phyloP scores from a whole-genome alignment of 2,329 filamentous ascomycete genomes.

The Purpureocillium lavendulum region DNA sequence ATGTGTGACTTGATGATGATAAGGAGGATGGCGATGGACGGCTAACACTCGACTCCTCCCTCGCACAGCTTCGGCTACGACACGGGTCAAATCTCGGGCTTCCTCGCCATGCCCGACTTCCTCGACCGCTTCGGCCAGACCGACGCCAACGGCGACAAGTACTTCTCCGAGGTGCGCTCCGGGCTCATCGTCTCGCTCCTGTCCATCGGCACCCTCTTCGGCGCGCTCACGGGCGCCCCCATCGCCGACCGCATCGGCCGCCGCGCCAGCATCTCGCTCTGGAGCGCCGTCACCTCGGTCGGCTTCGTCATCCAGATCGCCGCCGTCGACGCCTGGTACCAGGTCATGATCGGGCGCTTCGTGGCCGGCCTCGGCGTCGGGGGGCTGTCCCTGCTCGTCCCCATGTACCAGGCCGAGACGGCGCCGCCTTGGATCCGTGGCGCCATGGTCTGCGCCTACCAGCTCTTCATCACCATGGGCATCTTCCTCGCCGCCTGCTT shows the following conservation, averaged over 20 bases:
- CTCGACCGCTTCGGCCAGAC: slow-evolving; percentile 39
- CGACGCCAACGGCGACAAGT: slow-evolving; percentile 25
- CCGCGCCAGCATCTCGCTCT: slow-evolving; percentile 52
- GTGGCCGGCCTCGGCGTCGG: slow-evolving; percentile 62
- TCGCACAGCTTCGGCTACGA: slow-evolving; percentile 32
- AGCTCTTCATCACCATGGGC: slow-evolving; percentile 64
- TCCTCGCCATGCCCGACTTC: slow-evolving; percentile 51
- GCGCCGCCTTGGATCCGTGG: slow-evolving; percentile 59
- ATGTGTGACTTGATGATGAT: no score
- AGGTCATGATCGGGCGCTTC: slow-evolving; percentile 57
- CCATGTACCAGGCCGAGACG: slow-evolving; percentile 69
- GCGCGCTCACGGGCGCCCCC: slow-evolving; percentile 50
- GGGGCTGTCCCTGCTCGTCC: slow-evolving; percentile 53
- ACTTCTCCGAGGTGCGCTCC: slow-evolving; percentile 44
- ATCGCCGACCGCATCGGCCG: slow-evolving; percentile 59
- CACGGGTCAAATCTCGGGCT: slow-evolving; percentile 47
- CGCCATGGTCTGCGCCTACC: slow-evolving; percentile 57
- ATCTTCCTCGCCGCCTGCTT: slow-evolving; percentile 52
- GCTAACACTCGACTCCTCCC: neutral
- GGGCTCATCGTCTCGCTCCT: slow-evolving; percentile 52
- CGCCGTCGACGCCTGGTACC: slow-evolving; percentile 47
- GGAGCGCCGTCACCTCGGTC: slow-evolving; percentile 51
- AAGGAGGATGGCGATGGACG: neutral
- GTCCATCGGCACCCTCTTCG: slow-evolving; percentile 52
- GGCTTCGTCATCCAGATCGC: slow-evolving; percentile 63